phyloP scores from a whole-genome alignment of 1,284 basidiomycete genomes.

The Melanopsichium pennsylvanicum region DNA sequence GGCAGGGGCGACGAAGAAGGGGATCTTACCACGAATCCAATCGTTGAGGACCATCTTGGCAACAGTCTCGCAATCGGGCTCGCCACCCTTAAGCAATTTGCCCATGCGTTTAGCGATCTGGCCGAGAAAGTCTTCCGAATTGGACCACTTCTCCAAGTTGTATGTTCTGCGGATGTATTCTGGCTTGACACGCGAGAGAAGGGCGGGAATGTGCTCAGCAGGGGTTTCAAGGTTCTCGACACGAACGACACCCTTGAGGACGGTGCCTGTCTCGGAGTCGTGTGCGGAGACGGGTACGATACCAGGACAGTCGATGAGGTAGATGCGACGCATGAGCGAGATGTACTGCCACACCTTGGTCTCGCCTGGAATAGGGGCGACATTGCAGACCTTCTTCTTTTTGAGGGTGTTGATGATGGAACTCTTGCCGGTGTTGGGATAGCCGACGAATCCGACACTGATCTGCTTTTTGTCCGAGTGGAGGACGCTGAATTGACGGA shows the following conservation, averaged over 20 bases:
- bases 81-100: slow-evolving; percentile 89
- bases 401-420: slow-evolving; percentile 98
- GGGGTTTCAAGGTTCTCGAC: slow-evolving; percentile 94
- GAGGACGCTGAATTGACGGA: slow-evolving; percentile 94
- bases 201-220: slow-evolving; percentile 87
- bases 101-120: slow-evolving; percentile 89
- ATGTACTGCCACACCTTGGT: slow-evolving; percentile 99
- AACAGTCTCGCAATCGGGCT: slow-evolving; percentile 89
- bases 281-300: slow-evolving; percentile 91
- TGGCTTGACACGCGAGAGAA: slow-evolving; percentile 89
- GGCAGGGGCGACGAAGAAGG: slow-evolving; percentile 80
- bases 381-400: slow-evolving; percentile 95
- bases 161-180: slow-evolving; percentile 93
- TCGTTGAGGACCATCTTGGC: slow-evolving; percentile 96
- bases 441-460: slow-evolving; percentile 95
- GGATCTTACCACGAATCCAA: slow-evolving; percentile 95
- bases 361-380: slow-evolving; percentile 96
- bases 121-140: slow-evolving; percentile 78
- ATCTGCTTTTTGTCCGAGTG: slow-evolving; percentile 99
- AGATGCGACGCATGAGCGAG: slow-evolving; percentile 91
- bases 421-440: slow-evolving; percentile 97
- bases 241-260: slow-evolving; percentile 95
- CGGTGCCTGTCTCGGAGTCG: slow-evolving; percentile 89
- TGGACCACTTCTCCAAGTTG: slow-evolving; percentile 70
- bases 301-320: slow-evolving; percentile 98